Evolutionary conservation across 805 yeast species (phyloP), one percentile per base, ranked within the genome.

Genomic region (Lipomyces yamanashiensis): DNA sequence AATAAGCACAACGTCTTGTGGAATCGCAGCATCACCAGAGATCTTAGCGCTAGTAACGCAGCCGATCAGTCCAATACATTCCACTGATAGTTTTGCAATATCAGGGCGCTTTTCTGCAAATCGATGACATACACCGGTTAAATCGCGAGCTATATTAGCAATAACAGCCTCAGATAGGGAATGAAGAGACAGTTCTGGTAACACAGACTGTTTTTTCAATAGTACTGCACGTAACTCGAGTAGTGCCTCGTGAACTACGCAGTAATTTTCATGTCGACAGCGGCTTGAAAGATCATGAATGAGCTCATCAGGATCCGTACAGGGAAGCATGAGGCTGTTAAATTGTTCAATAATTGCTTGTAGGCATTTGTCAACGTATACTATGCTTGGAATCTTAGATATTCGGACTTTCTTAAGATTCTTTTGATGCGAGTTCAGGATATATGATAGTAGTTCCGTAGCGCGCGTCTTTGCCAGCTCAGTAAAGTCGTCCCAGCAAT

Each of bases 61-160:
- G 0, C 98, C 98, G 48, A 95, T 80, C 28, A 85, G 75, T 1
- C 96, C 87, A 9, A 95, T 77, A 39, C 91, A 89, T 57, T 81
- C 81, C 0, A 96, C 85, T 71, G 93, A 85, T 49, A 83, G 80
- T 3, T 78, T 77, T 1, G 90, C 80, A 7, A 92, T 81, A 10
- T 67, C 74, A 59, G 54, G 58, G 2, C 70, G 67, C 7, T 63
- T 48, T 19, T 68, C 66, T 2, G 72, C 50, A 54, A 76, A 76
- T 28, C 70, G 56, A 9, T 61, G 62, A 17, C 71, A 62, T 7
- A 72, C 71, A 13, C 67, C 61, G 13, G 78, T 63, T 12, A 79
- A 62, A 2, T 71, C 62, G 8, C 74, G 63, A 8, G 75, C 49
- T 0, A 73, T 63, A 7, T 63, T 59, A n/a, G 61, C 37, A 3